Evolutionary conservation across 2,329 filamentous ascomycete species (phyloP).

Genomic region (Cladosporium sp.): DNA sequence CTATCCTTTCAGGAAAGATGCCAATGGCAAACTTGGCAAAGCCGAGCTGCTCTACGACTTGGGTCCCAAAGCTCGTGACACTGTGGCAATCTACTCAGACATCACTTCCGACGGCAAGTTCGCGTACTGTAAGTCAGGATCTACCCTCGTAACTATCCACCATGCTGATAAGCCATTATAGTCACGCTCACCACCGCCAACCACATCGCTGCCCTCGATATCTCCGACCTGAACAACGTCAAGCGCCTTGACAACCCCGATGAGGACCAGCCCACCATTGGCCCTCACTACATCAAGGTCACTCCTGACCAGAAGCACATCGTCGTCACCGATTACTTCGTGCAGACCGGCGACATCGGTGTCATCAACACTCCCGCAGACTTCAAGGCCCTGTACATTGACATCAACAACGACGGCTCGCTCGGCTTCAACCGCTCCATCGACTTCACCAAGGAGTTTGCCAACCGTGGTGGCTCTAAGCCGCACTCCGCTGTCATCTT

Average conservation of each 20-base stretch:
- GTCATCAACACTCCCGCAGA: slow-evolving; percentile 63
- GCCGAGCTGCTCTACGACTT: not conserved
- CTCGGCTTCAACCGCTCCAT: slow-evolving; percentile 63
- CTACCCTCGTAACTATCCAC: not conserved
- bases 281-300: slow-evolving; percentile 66
- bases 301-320: slow-evolving; percentile 66
- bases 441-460: slow-evolving; percentile 58
- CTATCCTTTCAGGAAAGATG: slow-evolving; percentile 61
- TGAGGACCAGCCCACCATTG: slow-evolving; percentile 60
- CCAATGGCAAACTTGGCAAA: slow-evolving; percentile 49
- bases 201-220: slow-evolving; percentile 64
- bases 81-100: not conserved
- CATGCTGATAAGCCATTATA: slow-evolving; percentile 35
- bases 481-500: slow-evolving; percentile 61
- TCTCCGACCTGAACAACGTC: slow-evolving; percentile 61
- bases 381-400: slow-evolving; percentile 65
- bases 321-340: slow-evolving; percentile 67
- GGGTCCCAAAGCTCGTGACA: not conserved
- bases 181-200: slow-evolving; percentile 62
- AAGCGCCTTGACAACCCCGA: slow-evolving; percentile 64
- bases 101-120: not conserved
- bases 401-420: slow-evolving; percentile 57
- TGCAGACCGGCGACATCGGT: slow-evolving; percentile 63
- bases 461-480: slow-evolving; percentile 58
- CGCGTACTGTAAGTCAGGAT: not conserved